Evolutionary conservation across 139 green algal species (phyloP).

Genomic region (Coelastrella sp.): DNA sequence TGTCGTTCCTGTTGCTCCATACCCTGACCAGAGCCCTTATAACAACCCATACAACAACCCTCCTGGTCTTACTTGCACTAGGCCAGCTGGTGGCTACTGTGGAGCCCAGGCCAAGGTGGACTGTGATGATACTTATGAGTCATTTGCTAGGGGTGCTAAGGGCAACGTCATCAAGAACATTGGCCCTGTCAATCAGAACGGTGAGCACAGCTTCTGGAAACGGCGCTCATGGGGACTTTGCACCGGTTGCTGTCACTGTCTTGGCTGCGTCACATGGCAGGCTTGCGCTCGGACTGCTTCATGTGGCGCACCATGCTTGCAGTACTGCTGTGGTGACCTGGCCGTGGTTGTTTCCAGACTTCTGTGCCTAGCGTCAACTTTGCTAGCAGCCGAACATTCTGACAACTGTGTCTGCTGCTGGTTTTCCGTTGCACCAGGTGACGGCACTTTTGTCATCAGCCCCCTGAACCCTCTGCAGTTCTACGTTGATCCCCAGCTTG

Average conservation of each 20-base stretch:
- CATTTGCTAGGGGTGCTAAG: neutral
- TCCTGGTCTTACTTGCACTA: neutral
- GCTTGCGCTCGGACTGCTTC: no score
- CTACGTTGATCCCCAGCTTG: neutral
- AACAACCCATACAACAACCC: neutral
- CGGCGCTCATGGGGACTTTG: no score
- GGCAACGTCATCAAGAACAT: neutral
- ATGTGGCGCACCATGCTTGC: no score
- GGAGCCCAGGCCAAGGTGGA: neutral
- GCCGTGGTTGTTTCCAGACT: no score
- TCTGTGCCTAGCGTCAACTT: no score
- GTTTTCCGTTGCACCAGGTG: neutral
- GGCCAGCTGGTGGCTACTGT: neutral
- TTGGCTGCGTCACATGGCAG: no score
- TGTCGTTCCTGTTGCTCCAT: neutral
- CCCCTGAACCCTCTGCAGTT: slow-evolving; percentile 10
- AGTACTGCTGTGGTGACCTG: neutral
- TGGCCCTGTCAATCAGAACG: neutral
- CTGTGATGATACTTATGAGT: neutral
- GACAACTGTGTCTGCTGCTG: no score
- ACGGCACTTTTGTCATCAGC: neutral
- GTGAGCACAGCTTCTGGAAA: neutral
- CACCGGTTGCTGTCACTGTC: no score
- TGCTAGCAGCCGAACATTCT: neutral
- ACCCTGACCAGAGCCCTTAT: neutral